Evolutionary conservation across 2,329 filamentous ascomycete species (phyloP).

Genomic region (Zarea fungicola): DNA sequence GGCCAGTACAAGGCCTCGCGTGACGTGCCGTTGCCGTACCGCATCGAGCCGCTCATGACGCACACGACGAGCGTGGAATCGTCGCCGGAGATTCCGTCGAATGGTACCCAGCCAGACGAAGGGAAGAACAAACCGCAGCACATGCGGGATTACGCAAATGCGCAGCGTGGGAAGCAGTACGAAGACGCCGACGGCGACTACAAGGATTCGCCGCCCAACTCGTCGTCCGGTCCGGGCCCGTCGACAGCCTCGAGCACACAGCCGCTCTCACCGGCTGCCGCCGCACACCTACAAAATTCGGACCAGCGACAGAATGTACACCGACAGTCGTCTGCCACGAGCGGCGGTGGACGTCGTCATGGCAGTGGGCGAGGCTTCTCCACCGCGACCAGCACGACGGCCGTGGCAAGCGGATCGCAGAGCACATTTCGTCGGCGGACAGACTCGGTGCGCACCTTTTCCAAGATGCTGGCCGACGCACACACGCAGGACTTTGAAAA

Average conservation of each 20-base stretch:
- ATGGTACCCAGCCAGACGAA: conserved; percentile 16
- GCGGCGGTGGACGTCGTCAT: background rate
- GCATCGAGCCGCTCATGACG: conserved; percentile 43
- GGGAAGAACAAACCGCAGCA: no score
- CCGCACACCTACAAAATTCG: background rate
- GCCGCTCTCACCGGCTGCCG: background rate
- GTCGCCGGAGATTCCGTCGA: conserved; percentile 14
- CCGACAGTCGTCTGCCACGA: background rate
- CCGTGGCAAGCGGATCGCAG: conserved; percentile 16
- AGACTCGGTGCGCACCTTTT: conserved; percentile 36
- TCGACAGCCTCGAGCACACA: background rate
- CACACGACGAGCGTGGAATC: conserved; percentile 36
- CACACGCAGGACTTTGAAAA: conserved; percentile 92
- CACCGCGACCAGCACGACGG: conserved; percentile 17
- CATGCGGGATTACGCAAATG: no score
- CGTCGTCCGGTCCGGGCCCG: background rate
- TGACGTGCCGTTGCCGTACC: conserved; percentile 82
- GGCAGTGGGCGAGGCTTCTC: conserved; percentile 4
- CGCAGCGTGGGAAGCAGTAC: no score
- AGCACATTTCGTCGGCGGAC: conserved; percentile 28
- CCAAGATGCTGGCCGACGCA: conserved; percentile 70
- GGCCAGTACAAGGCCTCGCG: conserved; percentile 82
- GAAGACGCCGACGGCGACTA: conserved; percentile 6
- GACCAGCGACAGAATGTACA: background rate
- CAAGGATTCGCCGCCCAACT: background rate